A percentile compares a stretch with the other conserved stretches of the same genome.
These are phyloP conservation scores for Rhododendron ovatum DNA, from an alignment of 148 eudicot genomes.

Conservation along the genomic window DNA sequence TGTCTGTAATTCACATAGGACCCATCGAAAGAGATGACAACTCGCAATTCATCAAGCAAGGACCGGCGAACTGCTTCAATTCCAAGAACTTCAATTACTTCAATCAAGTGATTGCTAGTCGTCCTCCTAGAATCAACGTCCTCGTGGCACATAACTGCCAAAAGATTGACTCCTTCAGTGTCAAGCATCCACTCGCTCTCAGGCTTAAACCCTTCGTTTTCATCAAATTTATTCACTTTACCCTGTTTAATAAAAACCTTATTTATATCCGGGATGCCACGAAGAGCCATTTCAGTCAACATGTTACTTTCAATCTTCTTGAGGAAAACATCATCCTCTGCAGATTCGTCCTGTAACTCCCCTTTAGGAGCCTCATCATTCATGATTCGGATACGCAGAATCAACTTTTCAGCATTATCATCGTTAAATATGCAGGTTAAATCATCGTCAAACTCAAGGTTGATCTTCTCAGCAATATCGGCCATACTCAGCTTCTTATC, in stretches of 20 bases:
- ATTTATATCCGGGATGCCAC: conserved; percentile 90
- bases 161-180: conserved; percentile 96
- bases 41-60: conserved; percentile 88
- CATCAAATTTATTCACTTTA: conserved; percentile 79
- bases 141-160: conserved; percentile 91
- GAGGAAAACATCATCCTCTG: conserved; percentile 96
- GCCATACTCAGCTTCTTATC: conserved; percentile 98
- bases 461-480: conserved; percentile 94
- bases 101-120: conserved; percentile 95
- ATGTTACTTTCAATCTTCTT: conserved; percentile 94
- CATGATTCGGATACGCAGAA: conserved; percentile 95
- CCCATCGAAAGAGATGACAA: conserved; percentile 95
- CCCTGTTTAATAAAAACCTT: conserved; percentile 87
- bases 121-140: conserved; percentile 89
- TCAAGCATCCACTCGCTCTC: conserved; percentile 98
- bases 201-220: conserved; percentile 68
- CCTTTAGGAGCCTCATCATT: conserved; percentile 95
- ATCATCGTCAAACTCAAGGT: conserved; percentile 86
- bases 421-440: conserved; percentile 89
- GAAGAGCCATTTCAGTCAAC: conserved; percentile 98
- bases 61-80: conserved; percentile 95
- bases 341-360: conserved; percentile 76
- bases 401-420: conserved; percentile 94
- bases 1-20: conserved; percentile 96
- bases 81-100: conserved; percentile 94